Conservation (phyloP, 306 rosid genomes). For the Sophora flavescens region DNA sequence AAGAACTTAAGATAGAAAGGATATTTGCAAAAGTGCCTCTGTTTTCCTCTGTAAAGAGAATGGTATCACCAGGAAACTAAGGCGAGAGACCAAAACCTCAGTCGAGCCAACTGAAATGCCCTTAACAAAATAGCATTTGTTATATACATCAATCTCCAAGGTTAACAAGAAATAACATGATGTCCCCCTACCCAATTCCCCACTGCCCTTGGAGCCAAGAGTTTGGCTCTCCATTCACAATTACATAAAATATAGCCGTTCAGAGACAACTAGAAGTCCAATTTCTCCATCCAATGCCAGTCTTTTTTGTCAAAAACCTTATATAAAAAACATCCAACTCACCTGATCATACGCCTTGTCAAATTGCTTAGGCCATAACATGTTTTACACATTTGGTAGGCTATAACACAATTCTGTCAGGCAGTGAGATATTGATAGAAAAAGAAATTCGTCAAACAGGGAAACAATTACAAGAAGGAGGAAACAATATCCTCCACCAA, state of each 20-base stretch:
- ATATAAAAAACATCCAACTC: background rate
- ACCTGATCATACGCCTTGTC: background rate
- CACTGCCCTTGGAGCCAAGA: background rate
- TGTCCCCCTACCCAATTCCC: background rate
- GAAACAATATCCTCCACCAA: too few relatives aligned
- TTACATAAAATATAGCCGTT: background rate
- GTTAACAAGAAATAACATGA: background rate
- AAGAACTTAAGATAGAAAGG: slow-evolving; percentile 11
- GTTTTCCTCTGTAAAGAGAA: slow-evolving; percentile 30
- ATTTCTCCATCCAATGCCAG: slow-evolving; percentile 8
- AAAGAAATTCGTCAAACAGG: too few relatives aligned
- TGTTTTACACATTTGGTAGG: too few relatives aligned
- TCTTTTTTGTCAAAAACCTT: background rate
- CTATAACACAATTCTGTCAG: too few relatives aligned
- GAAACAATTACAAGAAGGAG: too few relatives aligned
- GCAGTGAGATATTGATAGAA: too few relatives aligned
- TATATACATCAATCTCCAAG: background rate
- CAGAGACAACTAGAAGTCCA: slow-evolving; percentile 20
- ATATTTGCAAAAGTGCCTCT: background rate
- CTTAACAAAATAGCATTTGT: background rate
- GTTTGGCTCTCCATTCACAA: background rate
- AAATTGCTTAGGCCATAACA: too few relatives aligned
- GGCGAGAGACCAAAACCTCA: background rate
- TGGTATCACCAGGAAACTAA: background rate
- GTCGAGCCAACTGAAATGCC: slow-evolving; percentile 13